Base-by-base conservation (phyloP, 1,284 basidiomycete species). In the Ustilago nuda region DNA sequence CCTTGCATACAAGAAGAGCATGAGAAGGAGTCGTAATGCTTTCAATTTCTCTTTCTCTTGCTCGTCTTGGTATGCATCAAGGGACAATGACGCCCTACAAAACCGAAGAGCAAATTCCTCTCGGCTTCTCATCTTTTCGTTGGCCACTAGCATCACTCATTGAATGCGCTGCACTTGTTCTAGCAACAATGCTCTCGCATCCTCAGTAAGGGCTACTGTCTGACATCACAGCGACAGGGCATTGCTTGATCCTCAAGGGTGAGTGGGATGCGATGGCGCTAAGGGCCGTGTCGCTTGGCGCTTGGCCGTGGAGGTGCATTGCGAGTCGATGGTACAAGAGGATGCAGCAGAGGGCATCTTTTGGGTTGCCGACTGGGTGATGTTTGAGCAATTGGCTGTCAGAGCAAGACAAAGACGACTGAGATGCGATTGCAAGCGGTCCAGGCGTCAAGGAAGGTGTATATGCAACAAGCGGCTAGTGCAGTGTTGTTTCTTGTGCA, bases 141-240 rank as follows among this genome's bases (percentile, higher is more conserved):
- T 23, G 19, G 46, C 23, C 48, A 32, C 48, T 50, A 50, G 48
- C 48, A 27, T 50, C 48, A 33, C 48, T 50, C 23, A 30, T 32
- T 17, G 48, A 50, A 45, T 45, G 19, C 43, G 43, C n/a, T 19
- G 43, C n/a, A 45, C 7, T 27, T 27, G 43, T 8, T 7, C 43
- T 19, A 45, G 43, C 43, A 45, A 19, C 43, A 12, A 32, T 8
- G 48, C 27, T 50, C 3, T 27, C 23, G 23, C 23, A 27, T 27
- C 23, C 23, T 27, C 23, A 27, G 19, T 27, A 3, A 27, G 23
- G 23, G 23, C 23, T 27, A 27, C 23, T 27, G 23, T n/a, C n/a
- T n/a, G n/a, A n/a, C n/a, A 32, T 45, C 7, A 8, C 43, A 45
- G 43, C 43, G 43, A 11, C 11, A 19, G 1, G 13, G 43, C 43